These are phyloP conservation scores for Leccinum imitatum DNA, from an alignment of 768 basidiomycete genomes.

Conservation along the genomic window DNA sequence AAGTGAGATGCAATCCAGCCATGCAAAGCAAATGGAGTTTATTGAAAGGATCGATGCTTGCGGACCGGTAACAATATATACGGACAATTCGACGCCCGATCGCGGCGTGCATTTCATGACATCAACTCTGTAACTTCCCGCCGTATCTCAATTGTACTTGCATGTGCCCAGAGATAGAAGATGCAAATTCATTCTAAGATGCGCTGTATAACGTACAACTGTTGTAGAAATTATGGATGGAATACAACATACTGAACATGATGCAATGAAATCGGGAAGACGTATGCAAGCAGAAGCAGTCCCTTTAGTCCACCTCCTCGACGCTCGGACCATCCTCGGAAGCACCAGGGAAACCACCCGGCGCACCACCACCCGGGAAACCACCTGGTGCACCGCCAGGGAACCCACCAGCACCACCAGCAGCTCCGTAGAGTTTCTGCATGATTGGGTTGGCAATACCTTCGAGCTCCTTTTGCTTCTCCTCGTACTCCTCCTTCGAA, in stretches of 20 bases:
- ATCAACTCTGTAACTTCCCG: not conserved
- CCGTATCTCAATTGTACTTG: too few species aligned
- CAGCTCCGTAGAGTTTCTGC: constrained; percentile 65
- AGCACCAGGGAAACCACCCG: constrained; percentile 69
- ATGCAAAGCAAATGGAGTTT: not conserved
- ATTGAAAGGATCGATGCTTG: not conserved
- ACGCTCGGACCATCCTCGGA: constrained; percentile 84
- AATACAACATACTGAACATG: constrained; percentile 31
- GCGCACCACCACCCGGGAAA: constrained; percentile 60
- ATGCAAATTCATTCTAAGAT: constrained; percentile 29
- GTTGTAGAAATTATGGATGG: constrained; percentile 27
- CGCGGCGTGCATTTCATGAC: not conserved
- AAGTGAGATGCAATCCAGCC: not conserved
- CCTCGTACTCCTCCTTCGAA: constrained; percentile 92
- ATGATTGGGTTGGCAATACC: constrained; percentile 73
- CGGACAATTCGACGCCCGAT: not conserved
- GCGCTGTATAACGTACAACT: constrained; percentile 32
- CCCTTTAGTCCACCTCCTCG: constrained; percentile 80
- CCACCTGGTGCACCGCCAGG: constrained; percentile 60
- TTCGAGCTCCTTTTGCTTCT: constrained; percentile 93
- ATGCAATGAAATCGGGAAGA: constrained; percentile 30
- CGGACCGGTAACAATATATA: not conserved
- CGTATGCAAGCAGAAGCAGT: constrained; percentile 22
- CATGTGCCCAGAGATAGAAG: not conserved
- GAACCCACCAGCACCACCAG: constrained; percentile 48